These are phyloP conservation scores for Phytopythium aichiense DNA, from an alignment of 352 stramenopile genomes.

Conservation along the genomic window DNA sequence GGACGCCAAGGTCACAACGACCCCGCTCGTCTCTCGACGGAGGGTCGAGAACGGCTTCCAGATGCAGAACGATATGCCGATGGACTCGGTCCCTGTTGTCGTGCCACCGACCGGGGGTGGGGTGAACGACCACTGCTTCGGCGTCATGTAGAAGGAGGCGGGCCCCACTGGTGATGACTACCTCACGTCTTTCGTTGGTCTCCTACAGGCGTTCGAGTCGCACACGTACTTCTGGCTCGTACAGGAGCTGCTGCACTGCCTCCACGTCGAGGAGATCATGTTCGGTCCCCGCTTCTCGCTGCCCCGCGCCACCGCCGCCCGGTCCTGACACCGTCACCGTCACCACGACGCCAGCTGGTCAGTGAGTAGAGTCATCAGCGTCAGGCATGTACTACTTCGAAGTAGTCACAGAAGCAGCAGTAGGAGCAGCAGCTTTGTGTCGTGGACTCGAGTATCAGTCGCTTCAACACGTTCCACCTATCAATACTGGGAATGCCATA, in stretches of 20 bases:
- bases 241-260: conserved; percentile 8
- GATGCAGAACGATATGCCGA: neutral
- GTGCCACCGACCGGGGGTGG: neutral
- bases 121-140: conserved; percentile 9
- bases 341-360: too few species aligned
- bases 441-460: too few species aligned
- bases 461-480: neutral
- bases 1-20: neutral
- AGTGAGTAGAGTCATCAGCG: neutral
- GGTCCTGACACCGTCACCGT: neutral
- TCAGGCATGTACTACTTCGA: too few species aligned
- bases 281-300: conserved; percentile 9
- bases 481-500: too few species aligned
- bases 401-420: too few species aligned
- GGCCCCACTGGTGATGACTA: neutral
- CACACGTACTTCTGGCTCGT: conserved; percentile 6
- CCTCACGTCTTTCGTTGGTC: neutral
- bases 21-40: conserved; percentile 1
- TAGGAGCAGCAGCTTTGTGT: too few species aligned
- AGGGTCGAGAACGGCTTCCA: neutral
- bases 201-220: conserved; percentile 1
- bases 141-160: neutral
- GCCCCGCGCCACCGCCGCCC: neutral
- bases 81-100: neutral
- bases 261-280: conserved; percentile 7